Evolutionary conservation across 495 filamentous ascomycete species (phyloP), one percentile per base, ranked within the genome.

Genomic region (Xylaria intraflava): DNA sequence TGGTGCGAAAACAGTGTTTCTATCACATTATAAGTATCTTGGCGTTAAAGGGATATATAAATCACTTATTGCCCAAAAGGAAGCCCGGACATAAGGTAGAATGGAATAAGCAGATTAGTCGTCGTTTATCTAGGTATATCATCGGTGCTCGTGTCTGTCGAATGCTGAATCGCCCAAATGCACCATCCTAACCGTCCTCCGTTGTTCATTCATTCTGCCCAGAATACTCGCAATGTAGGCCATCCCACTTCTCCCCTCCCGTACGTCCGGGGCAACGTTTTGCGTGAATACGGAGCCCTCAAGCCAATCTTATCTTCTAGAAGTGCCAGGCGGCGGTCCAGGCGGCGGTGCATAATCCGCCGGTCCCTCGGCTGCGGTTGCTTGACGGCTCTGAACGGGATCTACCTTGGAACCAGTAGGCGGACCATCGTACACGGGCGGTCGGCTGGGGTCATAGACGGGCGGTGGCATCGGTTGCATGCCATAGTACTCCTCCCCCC

Each of bases 381-480:
- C 50, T 42, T 60, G 65, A 62, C 62, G 10, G 57, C 46, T 68
- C 62, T 86, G 82, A 10, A 68, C 64, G 11, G 81, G 78, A 54
- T 83, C 72, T 16, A 78, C 67, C 69, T 88, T 88, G 11, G 77
- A 70, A 71, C 73, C 53, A 75, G 74, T 70, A 10, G 77, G 75
- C 5, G 73, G 75, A 33, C 76, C 70, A 53, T 87, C 86, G 45
- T 66, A 65, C 3, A 81, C 78, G 19, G 81, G 81, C 0, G 75
- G 69, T 4, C 70, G 56, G 19, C 68, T 63, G 50, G 74, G 72
- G 43, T 77, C 74, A 55, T 77, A 76, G 6, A 75, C 68, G 20
- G 73, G 83, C 38, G 81, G 79, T 26, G 81, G 79, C 59, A 83
- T 73, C n/a, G 70, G 50, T 29, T 85, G 65, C 79, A 84, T 83